These are phyloP conservation scores for Trebouxia sp. DNA, from an alignment of 139 green algal species.

Conservation along the genomic window DNA sequence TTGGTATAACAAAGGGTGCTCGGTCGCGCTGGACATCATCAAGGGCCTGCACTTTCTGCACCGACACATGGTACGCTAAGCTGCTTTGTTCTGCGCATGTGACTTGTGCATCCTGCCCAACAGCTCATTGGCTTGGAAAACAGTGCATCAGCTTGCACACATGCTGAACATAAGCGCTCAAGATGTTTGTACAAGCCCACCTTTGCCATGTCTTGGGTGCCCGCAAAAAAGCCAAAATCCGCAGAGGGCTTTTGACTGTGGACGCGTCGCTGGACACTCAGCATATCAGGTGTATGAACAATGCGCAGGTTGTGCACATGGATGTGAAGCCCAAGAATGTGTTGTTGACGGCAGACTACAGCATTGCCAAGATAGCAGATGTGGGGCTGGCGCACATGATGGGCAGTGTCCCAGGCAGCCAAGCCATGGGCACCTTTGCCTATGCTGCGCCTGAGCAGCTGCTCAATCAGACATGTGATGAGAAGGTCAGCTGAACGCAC, in stretches of 20 bases:
- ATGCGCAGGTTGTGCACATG: conserved; percentile 12
- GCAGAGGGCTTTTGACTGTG: not conserved
- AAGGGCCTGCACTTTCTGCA: conserved; percentile 30
- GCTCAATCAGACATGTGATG: conserved; percentile 6
- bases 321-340: conserved; percentile 30
- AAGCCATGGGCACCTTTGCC: conserved; percentile 33
- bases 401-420: not conserved
- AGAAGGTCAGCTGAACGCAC: no score
- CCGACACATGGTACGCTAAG: not conserved
- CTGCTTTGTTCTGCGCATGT: not conserved
- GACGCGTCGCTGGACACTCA: not conserved
- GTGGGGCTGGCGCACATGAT: conserved; percentile 31
- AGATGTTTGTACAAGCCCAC: not conserved
- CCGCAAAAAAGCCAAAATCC: not conserved
- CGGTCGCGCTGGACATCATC: conserved; percentile 28
- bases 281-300: not conserved
- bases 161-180: not conserved
- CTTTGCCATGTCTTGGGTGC: not conserved
- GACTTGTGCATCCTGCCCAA: not conserved
- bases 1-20: conserved; percentile 24
- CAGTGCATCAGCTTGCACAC: not conserved
- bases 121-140: not conserved
- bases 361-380: conserved; percentile 28
- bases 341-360: conserved; percentile 17
- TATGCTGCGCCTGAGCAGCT: conserved; percentile 36